Percentiles rank a stretch among this genome's conserved stretches.
These are phyloP conservation scores for Actinomucor elegans DNA, from an alignment of 371 early-diverging fungal genomes.

Conservation along the genomic window DNA sequence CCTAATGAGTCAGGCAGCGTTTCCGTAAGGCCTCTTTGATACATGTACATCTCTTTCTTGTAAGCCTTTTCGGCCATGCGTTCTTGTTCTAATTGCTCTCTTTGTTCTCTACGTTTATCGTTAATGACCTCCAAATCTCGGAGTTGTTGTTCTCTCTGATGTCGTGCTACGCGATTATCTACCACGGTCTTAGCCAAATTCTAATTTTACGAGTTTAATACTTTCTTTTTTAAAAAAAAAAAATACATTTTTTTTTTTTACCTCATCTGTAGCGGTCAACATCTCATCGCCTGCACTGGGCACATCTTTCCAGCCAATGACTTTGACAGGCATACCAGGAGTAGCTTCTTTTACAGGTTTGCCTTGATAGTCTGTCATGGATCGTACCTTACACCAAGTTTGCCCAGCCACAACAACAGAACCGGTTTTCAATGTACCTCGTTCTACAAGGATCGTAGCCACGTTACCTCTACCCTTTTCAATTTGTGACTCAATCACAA, in stretches of 20 bases:
- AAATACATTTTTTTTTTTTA: slow-evolving; percentile 18
- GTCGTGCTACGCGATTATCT: slow-evolving; percentile 61
- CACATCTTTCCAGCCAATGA: slow-evolving; percentile 92
- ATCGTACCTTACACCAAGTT: slow-evolving; percentile 87
- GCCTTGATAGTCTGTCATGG: slow-evolving; percentile 81
- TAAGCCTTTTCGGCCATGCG: slow-evolving; percentile 58
- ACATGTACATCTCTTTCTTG: slow-evolving; percentile 68
- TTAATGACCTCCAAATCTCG: slow-evolving; percentile 77
- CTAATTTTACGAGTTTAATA: slow-evolving; percentile 36
- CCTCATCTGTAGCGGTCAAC: slow-evolving; percentile 73
- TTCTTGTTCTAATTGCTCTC: slow-evolving; percentile 63
- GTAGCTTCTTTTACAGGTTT: slow-evolving; percentile 70
- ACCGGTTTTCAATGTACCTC: slow-evolving; percentile 82
- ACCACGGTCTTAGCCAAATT: slow-evolving; percentile 79
- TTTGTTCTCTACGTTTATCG: slow-evolving; percentile 63
- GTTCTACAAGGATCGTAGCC: slow-evolving; percentile 84
- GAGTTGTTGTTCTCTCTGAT: slow-evolving; percentile 61
- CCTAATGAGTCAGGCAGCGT: slow-evolving; percentile 53
- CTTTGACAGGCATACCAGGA: slow-evolving; percentile 88
- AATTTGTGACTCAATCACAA: slow-evolving; percentile 86
- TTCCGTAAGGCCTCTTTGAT: slow-evolving; percentile 65
- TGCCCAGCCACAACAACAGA: slow-evolving; percentile 80
- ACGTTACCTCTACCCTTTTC: slow-evolving; percentile 85
- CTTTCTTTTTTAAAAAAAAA: not conserved
- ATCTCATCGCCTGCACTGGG: slow-evolving; percentile 91